These are phyloP conservation scores for Scheffersomyces coipomensis DNA, from an alignment of 805 yeast genomes.

Conservation along the genomic window DNA sequence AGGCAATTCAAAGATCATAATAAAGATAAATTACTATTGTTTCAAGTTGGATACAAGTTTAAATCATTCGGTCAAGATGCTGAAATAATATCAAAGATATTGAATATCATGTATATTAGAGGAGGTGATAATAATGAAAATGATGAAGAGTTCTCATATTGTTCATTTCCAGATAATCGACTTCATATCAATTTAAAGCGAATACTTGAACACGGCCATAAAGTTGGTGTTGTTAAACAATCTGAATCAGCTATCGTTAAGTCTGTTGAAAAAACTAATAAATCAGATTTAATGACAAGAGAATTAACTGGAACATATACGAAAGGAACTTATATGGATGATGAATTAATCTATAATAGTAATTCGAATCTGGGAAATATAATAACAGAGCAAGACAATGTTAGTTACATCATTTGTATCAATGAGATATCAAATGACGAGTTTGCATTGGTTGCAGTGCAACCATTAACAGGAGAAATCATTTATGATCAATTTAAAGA, in stretches of 20 bases:
- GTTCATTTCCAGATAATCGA: conserved; percentile 79
- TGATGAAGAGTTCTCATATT: conserved; percentile 71
- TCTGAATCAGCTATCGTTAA: conserved; percentile 78
- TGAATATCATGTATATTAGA: conserved; percentile 70
- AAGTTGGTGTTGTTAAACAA: conserved; percentile 87
- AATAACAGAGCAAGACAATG: conserved; percentile 27
- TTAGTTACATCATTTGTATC: conserved; percentile 44
- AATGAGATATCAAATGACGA: conserved; percentile 16
- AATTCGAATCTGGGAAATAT: conserved; percentile 9
- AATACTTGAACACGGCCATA: conserved; percentile 66
- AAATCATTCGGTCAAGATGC: conserved; percentile 89
- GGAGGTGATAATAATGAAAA: conserved; percentile 62
- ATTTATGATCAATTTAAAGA: conserved; percentile 72
- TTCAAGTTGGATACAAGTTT: conserved; percentile 91
- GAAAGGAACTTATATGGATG: conserved; percentile 78
- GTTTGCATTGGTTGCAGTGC: conserved; percentile 58
- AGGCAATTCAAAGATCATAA: conserved; percentile 60
- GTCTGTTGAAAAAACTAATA: conserved; percentile 45
- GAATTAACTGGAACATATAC: conserved; percentile 73
- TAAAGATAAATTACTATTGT: conserved; percentile 67
- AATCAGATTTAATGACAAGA: conserved; percentile 58
- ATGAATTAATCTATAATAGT: conserved; percentile 29
- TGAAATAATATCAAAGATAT: conserved; percentile 55
- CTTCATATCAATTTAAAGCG: conserved; percentile 75
- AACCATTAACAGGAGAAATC: conserved; percentile 74